phyloP scores from a whole-genome alignment of 176 grass and related monocot genomes.

The Poa pratensis region DNA sequence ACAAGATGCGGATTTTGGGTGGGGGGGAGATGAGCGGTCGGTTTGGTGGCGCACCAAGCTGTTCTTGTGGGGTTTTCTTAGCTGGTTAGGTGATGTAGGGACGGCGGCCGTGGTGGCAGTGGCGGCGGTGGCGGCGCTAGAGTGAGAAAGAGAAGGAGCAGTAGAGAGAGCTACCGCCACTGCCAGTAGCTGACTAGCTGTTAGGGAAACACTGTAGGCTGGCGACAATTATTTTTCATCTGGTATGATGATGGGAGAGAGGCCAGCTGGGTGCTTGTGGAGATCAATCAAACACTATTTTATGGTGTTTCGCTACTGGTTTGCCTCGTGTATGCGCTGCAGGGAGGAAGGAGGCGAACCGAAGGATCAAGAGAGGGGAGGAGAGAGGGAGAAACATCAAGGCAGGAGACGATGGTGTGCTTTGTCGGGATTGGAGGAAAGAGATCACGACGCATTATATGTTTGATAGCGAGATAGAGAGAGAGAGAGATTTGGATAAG shows the following conservation, averaged over 20 bases:
- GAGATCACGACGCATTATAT: conserved; percentile 58
- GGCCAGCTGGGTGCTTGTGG: conserved; percentile 1
- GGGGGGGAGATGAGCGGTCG: not conserved
- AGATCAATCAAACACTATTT: conserved; percentile 54
- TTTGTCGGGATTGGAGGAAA: conserved; percentile 67
- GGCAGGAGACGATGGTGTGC: conserved; percentile 53
- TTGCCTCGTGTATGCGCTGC: conserved; percentile 43
- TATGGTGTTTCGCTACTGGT: conserved; percentile 57
- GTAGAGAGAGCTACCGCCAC: conserved; percentile 1
- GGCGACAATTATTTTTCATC: not conserved
- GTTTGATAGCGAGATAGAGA: conserved; percentile 15
- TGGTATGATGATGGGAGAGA: conserved; percentile 24
- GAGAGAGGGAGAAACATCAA: conserved; percentile 17
- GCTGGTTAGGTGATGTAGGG: conserved; percentile 35
- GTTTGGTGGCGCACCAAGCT: conserved; percentile 36
- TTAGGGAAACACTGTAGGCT: conserved; percentile 32
- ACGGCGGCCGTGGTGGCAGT: not conserved
- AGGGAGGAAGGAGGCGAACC: conserved; percentile 40
- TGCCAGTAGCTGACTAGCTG: conserved; percentile 16
- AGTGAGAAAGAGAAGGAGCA: conserved; percentile 46
- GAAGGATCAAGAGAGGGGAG: not conserved
- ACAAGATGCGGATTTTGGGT: not conserved
- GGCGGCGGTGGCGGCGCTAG: conserved; percentile 32
- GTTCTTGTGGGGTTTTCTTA: conserved; percentile 45
- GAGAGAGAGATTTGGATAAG: conserved; percentile 42